Percentiles rank a stretch among this genome's conserved stretches.
phyloP scores from a whole-genome alignment of 1,284 basidiomycete species.

The Irpex rosettiformis region DNA sequence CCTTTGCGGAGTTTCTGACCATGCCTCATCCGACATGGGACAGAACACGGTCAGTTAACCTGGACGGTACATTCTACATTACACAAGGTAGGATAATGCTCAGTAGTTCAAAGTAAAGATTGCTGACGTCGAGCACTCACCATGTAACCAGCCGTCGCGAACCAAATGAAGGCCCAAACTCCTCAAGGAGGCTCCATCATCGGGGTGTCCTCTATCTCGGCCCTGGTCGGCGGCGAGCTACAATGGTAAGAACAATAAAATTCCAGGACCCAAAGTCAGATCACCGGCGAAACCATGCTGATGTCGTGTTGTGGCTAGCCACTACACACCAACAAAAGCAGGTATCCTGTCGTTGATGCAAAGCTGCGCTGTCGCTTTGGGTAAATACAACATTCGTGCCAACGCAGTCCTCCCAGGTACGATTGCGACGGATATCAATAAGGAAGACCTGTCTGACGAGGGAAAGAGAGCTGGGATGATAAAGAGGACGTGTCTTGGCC shows the following conservation, averaged over 20 bases:
- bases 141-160: slow-evolving; percentile 56
- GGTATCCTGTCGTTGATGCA: slow-evolving; percentile 82
- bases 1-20: slow-evolving; percentile 76
- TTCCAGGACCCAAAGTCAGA: no score
- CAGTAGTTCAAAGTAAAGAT: not conserved
- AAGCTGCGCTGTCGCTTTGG: slow-evolving; percentile 75
- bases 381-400: slow-evolving; percentile 73
- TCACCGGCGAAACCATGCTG: no score
- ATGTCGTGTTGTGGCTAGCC: slow-evolving; percentile 41
- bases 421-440: slow-evolving; percentile 78
- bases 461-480: slow-evolving; percentile 66
- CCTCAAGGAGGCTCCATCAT: slow-evolving; percentile 76
- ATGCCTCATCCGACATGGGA: slow-evolving; percentile 72
- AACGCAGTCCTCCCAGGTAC: slow-evolving; percentile 70
- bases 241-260: slow-evolving; percentile 51
- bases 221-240: slow-evolving; percentile 72
- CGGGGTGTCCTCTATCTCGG: slow-evolving; percentile 75
- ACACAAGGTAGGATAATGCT: slow-evolving; percentile 49
- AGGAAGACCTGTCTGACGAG: slow-evolving; percentile 64
- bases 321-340: slow-evolving; percentile 83
- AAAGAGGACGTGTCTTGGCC: slow-evolving; percentile 62
- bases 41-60: slow-evolving; percentile 68
- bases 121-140: not conserved
- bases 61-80: slow-evolving; percentile 78
- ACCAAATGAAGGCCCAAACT: slow-evolving; percentile 70